Base-by-base conservation (phyloP, 2,329 filamentous ascomycete species). In the Trichoderma koningiopsis region DNA sequence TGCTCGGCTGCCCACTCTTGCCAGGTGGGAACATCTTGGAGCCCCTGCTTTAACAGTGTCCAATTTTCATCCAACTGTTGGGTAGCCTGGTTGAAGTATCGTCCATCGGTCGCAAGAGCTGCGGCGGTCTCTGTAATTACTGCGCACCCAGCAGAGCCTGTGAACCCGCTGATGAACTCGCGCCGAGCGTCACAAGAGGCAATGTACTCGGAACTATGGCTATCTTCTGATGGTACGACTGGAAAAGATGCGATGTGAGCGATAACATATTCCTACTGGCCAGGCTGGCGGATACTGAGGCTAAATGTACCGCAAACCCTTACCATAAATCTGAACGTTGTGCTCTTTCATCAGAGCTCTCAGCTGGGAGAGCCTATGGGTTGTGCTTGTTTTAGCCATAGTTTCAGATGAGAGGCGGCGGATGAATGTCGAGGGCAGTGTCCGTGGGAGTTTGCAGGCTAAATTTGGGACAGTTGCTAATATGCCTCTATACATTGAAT, bases 211-310 rank as follows among this genome's bases (percentile, higher is more conserved):
- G 95, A 98, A 74, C 95, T 93, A 79, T 99, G 96, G 78, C 93
- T 95, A 79, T 99, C 96, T 87, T 98, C 96, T 40, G 95, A 97
- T 0, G 96, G 96, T 7, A 98, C 88, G 77, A 99, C 95, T 98
- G 78, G 67, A 66, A 63, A 40, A 49, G 60, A 65, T 8, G 35
- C 22, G 37, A 27, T 27, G 57, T 68, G 24, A 56, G 59, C 74
- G 74, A 71, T 67, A 73, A 35, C 72, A 24, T 24, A 59, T 40
- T 58, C 24, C 10, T 16, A 22, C 27, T 16, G 24, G 57, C 22
- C 6, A 59, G 31, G 33, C 35, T 40, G 22, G 35, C n/a, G 10
- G 37, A 14, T 59, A 29, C 57, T 27, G 16, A 40, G 35, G 27
- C 57, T 14, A 37, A 37, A n/a, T 29, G 52, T 11, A n/a, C 37